Evolutionary conservation across 2,329 filamentous ascomycete species (phyloP), one percentile per base, ranked within the genome.

Genomic region (Colletotrichum tofieldiae): DNA sequence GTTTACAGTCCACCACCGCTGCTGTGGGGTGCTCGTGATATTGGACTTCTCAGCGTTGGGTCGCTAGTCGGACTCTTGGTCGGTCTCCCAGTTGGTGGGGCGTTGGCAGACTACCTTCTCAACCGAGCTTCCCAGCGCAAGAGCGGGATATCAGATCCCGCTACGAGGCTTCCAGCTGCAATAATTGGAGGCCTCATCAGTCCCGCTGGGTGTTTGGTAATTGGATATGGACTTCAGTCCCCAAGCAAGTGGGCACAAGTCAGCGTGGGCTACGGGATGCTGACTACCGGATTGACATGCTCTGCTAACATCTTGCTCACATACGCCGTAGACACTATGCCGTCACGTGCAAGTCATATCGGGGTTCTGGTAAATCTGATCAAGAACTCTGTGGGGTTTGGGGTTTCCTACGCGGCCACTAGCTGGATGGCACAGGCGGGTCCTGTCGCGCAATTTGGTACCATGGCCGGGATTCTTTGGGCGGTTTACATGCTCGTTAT

Each of bases 231-330:
- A 2, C 43, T 75, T 2, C 43, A 69, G 23, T 71, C 73, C 6
- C 64, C 75, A 6, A 37, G 58, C 12, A 67, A 74, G n/a, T 76
- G 73, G 73, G 56, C 66, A 41, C 39, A 37, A n/a, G 51, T 74
- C 2, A 69, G 67, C 32, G 45, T 75, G 23, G 74, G 74, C 41
- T 76, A 72, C 66, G 73, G 63, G 20, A 76, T 76, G 75, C 26
- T 75, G 26, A 32, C 71, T 18, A 73, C 73, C 20, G 74, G 74
- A 14, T 37, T 76, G 61, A 76, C 75, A 16, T 72, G 65, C 51
- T 75, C 73, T 11, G 74, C 74, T 14, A 76, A 76, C 29, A 65
- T 76, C 16, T 39, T 76, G 11, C 65, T 76, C 5, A 76, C 73
- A 2, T 76, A 76, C 26, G 70, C 71, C 11, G 73, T 76, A 16